These are phyloP conservation scores for Entomortierella beljakovae DNA, from an alignment of 192 early-diverging fungal genomes.

Conservation along the genomic window DNA sequence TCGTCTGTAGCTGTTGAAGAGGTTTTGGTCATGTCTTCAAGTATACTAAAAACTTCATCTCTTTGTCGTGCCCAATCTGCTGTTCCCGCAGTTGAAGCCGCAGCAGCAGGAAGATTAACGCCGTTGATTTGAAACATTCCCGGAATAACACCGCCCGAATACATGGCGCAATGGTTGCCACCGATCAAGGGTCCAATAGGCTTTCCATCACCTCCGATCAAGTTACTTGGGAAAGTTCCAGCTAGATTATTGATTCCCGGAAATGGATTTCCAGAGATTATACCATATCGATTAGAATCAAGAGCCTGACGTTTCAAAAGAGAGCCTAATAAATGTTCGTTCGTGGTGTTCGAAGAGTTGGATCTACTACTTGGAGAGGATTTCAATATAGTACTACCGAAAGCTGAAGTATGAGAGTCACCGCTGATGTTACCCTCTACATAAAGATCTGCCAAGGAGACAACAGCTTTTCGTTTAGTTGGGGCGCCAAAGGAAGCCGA, in stretches of 20 bases:
- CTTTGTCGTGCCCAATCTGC: constrained; percentile 38
- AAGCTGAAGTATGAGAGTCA: constrained; percentile 11
- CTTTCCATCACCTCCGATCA: constrained; percentile 8
- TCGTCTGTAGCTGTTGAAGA: constrained; percentile 54
- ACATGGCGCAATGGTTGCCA: constrained; percentile 10
- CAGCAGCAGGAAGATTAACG: constrained; percentile 4
- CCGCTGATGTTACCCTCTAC: constrained; percentile 5
- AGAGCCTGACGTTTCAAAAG: constrained; percentile 12
- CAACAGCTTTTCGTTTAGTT: constrained; percentile 28
- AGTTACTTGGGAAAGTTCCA: background rate
- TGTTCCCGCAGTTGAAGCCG: background rate
- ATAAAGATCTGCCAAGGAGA: constrained; percentile 42
- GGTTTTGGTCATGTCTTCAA: constrained; percentile 37
- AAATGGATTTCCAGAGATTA: background rate
- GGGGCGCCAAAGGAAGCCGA: constrained; percentile 6
- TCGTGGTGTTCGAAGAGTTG: background rate
- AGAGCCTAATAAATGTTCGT: background rate
- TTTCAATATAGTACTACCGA: constrained; percentile 14
- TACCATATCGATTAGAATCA: background rate
- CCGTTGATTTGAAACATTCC: background rate
- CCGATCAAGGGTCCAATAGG: constrained; percentile 9
- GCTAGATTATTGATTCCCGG: background rate
- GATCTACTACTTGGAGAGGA: background rate
- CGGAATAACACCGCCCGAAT: background rate
- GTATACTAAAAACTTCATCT: constrained; percentile 48